Percentiles rank a stretch among this genome's conserved stretches.
Conservation (phyloP, 768 basidiomycete genomes). For the Suillus decipiens region DNA sequence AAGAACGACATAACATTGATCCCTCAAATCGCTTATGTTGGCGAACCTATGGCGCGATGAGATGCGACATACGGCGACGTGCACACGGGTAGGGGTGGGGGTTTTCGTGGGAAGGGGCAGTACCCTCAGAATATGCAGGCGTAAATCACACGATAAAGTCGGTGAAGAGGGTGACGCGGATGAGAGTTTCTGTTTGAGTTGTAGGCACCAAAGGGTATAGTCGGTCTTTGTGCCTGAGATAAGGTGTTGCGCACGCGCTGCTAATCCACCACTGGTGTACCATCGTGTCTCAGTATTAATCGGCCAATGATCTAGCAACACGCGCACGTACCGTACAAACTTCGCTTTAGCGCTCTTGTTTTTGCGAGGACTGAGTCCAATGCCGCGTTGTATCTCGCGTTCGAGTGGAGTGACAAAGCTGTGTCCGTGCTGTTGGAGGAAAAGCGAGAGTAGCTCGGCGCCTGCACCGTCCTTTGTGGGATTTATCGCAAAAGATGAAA, state of each 20-base stretch:
- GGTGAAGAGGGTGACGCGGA: constrained; percentile 25
- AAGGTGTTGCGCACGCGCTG: constrained; percentile 47
- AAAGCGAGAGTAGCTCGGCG: constrained; percentile 53
- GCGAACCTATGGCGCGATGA: constrained; percentile 20
- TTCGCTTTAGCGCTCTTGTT: constrained; percentile 44
- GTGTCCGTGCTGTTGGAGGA: constrained; percentile 48
- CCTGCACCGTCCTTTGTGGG: constrained; percentile 50
- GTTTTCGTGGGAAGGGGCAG: constrained; percentile 36
- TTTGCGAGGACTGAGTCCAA: constrained; percentile 63
- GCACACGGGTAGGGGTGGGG: constrained; percentile 29
- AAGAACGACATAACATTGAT: constrained; percentile 36
- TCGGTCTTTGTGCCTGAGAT: constrained; percentile 47
- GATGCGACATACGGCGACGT: constrained; percentile 46
- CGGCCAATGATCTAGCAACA: background rate
- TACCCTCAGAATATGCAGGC: constrained; percentile 45
- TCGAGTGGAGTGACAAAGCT: constrained; percentile 38
- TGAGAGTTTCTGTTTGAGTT: constrained; percentile 40
- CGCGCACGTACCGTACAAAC: constrained; percentile 46
- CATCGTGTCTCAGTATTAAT: background rate
- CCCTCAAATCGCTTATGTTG: constrained; percentile 18
- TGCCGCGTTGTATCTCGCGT: constrained; percentile 46
- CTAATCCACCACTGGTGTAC: constrained; percentile 54
- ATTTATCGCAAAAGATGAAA: constrained; percentile 55
- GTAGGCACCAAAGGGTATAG: constrained; percentile 54
- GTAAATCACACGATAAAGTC: constrained; percentile 39